phyloP scores from a whole-genome alignment of 2,329 filamentous ascomycete species.

The Colletotrichum kahawae region DNA sequence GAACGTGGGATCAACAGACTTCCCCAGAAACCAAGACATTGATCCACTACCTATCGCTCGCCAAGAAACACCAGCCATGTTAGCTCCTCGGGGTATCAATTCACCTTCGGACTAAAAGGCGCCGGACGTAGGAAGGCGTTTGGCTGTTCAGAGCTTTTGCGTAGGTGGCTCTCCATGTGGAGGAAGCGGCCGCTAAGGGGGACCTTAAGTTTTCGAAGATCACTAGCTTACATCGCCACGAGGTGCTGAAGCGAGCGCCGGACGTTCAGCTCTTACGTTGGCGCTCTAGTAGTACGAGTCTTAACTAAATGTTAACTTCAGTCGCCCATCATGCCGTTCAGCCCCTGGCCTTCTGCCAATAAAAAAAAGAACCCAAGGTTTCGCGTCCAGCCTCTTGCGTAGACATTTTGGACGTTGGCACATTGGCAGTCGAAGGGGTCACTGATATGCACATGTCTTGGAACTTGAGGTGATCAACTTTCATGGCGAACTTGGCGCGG shows the following conservation, averaged over 20 bases:
- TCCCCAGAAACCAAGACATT: not conserved
- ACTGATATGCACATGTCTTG: not conserved
- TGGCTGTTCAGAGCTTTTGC: not conserved
- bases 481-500: not conserved
- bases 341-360: not conserved
- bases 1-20: not conserved
- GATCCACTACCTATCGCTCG: not conserved
- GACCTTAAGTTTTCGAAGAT: not conserved
- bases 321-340: not conserved
- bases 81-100: accelerated
- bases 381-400: not conserved
- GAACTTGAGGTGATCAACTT: not conserved
- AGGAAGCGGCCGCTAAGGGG: not conserved
- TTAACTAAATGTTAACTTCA: not conserved
- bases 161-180: not conserved
- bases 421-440: not conserved
- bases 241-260: not conserved
- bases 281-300: not conserved
- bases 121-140: not conserved
- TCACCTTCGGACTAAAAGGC: not conserved
- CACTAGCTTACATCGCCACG: not conserved
- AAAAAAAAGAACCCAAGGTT: not conserved
- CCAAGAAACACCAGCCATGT: not conserved
- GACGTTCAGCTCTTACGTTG: not conserved
- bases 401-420: not conserved